Evolutionary conservation across 768 basidiomycete genomes (phyloP).

Genomic region (Lactifluus piperatus): DNA sequence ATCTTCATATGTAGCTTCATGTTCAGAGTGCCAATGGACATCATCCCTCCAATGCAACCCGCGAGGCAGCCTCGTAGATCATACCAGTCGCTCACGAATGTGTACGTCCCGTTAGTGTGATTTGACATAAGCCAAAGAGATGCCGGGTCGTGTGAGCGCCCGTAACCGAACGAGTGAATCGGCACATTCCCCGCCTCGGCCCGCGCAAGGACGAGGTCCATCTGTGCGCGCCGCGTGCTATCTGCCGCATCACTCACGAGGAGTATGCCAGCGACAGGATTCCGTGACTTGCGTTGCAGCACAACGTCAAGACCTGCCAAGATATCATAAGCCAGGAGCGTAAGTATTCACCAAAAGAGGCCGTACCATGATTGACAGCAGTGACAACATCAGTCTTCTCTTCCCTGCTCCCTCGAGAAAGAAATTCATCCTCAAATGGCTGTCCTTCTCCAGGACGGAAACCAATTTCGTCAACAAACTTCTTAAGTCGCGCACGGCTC

Average conservation of each 20-base stretch:
- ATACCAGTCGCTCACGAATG: constrained; percentile 97
- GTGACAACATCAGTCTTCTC: constrained; percentile 97
- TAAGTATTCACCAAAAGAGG: background rate
- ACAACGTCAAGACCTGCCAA: constrained; percentile 61
- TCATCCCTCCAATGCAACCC: constrained; percentile 92
- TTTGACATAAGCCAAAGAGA: constrained; percentile 99
- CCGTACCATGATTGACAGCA: constrained; percentile 87
- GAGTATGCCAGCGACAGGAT: constrained; percentile 85
- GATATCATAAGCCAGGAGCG: background rate
- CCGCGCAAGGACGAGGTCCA: constrained; percentile 96
- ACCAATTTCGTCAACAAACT: constrained; percentile 69
- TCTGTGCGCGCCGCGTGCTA: constrained; percentile 87
- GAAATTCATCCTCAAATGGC: constrained; percentile 37
- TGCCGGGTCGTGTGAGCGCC: constrained; percentile 93
- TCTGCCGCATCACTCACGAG: constrained; percentile 91
- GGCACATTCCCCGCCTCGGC: constrained; percentile 95
- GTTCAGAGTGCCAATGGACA: constrained; percentile 86
- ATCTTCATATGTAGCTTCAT: constrained; percentile 96
- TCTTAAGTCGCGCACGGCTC: constrained; percentile 60
- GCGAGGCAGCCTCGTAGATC: constrained; percentile 88
- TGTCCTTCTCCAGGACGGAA: constrained; percentile 31
- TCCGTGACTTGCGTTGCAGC: constrained; percentile 86
- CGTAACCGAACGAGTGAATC: constrained; percentile 96
- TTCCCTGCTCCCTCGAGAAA: constrained; percentile 70
- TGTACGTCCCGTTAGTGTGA: constrained; percentile 95